Conservation (phyloP, 1,284 basidiomycete genomes). For the Kalmanozyma brasiliensis region DNA sequence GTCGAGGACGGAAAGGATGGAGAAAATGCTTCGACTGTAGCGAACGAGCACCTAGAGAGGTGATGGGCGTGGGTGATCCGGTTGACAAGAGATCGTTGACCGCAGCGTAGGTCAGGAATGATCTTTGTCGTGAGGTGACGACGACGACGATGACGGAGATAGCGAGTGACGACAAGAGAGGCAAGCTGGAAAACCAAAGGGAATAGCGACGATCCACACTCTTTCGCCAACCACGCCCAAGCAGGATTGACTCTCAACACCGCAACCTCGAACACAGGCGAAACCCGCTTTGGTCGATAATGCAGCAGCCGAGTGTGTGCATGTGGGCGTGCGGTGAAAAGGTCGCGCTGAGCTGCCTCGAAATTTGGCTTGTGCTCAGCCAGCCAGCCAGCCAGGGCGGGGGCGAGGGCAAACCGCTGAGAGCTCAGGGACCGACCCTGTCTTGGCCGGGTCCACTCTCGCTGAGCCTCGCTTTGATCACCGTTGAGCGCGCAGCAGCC, state of each 20-base stretch:
- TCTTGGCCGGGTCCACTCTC: not conserved
- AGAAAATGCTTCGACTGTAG: too few relatives aligned
- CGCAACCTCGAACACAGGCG: not conserved
- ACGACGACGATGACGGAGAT: constrained; percentile 13
- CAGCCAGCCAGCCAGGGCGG: not conserved
- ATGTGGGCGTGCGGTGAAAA: not conserved
- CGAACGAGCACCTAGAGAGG: too few relatives aligned
- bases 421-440: not conserved
- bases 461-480: constrained; percentile 8
- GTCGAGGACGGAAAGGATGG: too few relatives aligned
- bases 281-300: constrained; percentile 12
- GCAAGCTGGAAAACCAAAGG: not conserved
- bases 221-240: constrained; percentile 3
- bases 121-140: too few relatives aligned
- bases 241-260: too few relatives aligned
- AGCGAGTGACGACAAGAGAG: constrained; percentile 7
- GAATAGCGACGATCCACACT: constrained; percentile 4
- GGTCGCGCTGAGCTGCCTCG: constrained; percentile 7
- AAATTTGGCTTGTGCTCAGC: constrained; percentile 4
- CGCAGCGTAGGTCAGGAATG: constrained; percentile 16
- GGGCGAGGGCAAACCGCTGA: too few relatives aligned
- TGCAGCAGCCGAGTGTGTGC: constrained; percentile 7
- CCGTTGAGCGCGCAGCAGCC: constrained; percentile 5
- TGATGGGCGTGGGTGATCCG: constrained; percentile 4
- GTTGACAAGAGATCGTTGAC: constrained; percentile 12